These are phyloP conservation scores for Plenodomus biglobosus DNA, from an alignment of 2,329 filamentous ascomycete genomes.

Conservation along the genomic window DNA sequence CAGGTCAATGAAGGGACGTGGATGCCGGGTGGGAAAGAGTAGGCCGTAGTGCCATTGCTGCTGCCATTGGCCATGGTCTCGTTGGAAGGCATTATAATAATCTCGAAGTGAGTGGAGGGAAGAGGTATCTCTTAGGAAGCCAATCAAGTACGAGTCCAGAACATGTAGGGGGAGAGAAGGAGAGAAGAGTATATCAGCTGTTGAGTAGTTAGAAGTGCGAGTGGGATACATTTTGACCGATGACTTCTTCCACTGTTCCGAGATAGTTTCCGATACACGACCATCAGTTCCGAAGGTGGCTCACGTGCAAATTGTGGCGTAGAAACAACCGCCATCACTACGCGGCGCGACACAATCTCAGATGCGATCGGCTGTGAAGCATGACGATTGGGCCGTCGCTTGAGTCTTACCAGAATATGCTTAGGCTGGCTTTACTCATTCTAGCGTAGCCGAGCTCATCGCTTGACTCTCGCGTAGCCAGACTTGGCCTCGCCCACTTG, in stretches of 20 bases:
- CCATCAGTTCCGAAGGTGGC: constrained; percentile 18
- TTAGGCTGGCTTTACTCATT: background rate
- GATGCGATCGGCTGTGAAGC: background rate
- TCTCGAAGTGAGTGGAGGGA: background rate
- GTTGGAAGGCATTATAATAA: constrained; percentile 31
- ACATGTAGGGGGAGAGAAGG: too few relatives aligned
- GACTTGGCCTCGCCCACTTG: constrained; percentile 1
- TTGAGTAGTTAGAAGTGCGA: constrained; percentile 7
- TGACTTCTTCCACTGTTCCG: constrained; percentile 3
- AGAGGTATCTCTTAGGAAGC: background rate
- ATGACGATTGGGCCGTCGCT: background rate
- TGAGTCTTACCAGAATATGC: background rate
- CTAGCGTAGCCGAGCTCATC: constrained; percentile 11
- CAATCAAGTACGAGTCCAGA: too few relatives aligned
- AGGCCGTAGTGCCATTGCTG: constrained; percentile 31
- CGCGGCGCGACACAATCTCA: background rate
- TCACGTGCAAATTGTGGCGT: background rate
- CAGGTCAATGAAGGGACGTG: constrained; percentile 61
- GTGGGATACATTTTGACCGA: constrained; percentile 17
- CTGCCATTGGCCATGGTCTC: constrained; percentile 20
- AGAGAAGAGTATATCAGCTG: too few relatives aligned
- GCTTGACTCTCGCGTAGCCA: background rate
- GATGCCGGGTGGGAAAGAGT: constrained; percentile 54
- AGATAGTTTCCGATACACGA: constrained; percentile 22
- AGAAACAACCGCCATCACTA: background rate